These are phyloP conservation scores for Arctostaphylos glauca DNA, from an alignment of 148 eudicot species.

Conservation along the genomic window DNA sequence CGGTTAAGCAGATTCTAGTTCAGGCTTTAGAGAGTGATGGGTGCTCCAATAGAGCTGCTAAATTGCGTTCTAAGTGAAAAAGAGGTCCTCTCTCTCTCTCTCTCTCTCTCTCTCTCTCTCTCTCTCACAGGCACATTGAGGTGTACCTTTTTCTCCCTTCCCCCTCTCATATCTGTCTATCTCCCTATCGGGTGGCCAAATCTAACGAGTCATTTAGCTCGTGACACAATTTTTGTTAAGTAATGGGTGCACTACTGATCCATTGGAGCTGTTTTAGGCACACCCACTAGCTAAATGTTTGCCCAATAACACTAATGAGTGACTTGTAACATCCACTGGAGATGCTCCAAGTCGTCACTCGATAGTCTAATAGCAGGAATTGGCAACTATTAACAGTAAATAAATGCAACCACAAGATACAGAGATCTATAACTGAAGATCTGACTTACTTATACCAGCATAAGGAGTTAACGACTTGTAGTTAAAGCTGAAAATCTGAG, in stretches of 20 bases:
- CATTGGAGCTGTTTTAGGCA: neutral
- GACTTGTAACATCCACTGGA: neutral
- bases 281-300: neutral
- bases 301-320: neutral
- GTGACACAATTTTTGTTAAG: too few relatives aligned
- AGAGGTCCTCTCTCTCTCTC: too few relatives aligned
- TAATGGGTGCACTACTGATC: neutral
- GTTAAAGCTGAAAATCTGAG: constrained; percentile 47
- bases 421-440: constrained; percentile 2
- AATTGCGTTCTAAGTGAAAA: too few relatives aligned
- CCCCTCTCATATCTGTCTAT: too few relatives aligned
- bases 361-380: neutral
- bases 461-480: constrained; percentile 45
- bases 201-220: too few relatives aligned
- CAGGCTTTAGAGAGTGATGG: too few relatives aligned
- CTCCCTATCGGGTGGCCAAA: too few relatives aligned
- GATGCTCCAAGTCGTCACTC: neutral
- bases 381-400: neutral
- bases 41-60: too few relatives aligned
- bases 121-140: too few relatives aligned
- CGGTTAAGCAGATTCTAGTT: too few relatives aligned
- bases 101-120: too few relatives aligned
- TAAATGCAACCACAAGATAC: neutral
- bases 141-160: too few relatives aligned
- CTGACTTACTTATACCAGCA: constrained; percentile 37